Evolutionary conservation across 2,329 filamentous ascomycete species (phyloP).

Genomic region (Botryotinia narcissicola): DNA sequence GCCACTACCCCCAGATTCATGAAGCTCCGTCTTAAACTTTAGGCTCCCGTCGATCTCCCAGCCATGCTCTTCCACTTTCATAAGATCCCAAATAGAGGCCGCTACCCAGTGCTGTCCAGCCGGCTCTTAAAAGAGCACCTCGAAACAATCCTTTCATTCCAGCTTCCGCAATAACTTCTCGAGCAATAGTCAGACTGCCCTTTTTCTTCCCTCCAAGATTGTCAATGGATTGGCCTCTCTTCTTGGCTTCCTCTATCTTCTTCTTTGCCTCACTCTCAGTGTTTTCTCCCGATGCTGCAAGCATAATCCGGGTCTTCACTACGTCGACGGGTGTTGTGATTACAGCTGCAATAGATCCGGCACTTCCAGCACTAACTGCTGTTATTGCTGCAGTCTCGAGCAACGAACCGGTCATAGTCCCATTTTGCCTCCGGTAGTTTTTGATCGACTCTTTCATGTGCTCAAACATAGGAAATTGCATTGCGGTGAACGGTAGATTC

Average conservation of each 20-base stretch:
- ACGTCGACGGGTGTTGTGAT: slow-evolving; percentile 90
- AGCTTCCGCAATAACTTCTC: slow-evolving; percentile 61
- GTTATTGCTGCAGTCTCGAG: slow-evolving; percentile 69
- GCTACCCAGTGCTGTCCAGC: slow-evolving; percentile 80
- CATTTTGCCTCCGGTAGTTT: slow-evolving; percentile 42
- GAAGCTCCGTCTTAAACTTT: not conserved
- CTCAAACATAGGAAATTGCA: slow-evolving; percentile 89
- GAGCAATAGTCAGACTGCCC: slow-evolving; percentile 58
- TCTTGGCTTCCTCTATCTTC: slow-evolving; percentile 29
- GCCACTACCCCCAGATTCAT: not conserved
- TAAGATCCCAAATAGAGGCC: slow-evolving; percentile 85
- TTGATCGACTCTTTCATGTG: slow-evolving; percentile 56
- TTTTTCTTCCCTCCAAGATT: slow-evolving; percentile 38
- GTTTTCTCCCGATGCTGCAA: slow-evolving; percentile 50
- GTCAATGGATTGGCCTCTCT: slow-evolving; percentile 32
- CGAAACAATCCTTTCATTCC: slow-evolving; percentile 74
- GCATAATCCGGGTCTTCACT: slow-evolving; percentile 86
- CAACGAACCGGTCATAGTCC: slow-evolving; percentile 41
- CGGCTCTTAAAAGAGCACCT: slow-evolving; percentile 68
- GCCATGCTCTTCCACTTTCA: slow-evolving; percentile 71
- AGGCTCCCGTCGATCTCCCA: slow-evolving; percentile 38
- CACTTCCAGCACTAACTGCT: slow-evolving; percentile 68
- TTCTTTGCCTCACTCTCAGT: slow-evolving; percentile 35
- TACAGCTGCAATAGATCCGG: slow-evolving; percentile 72
- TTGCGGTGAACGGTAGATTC: slow-evolving; percentile 82